Percentiles rank a stretch among this genome's conserved stretches.
phyloP scores from a whole-genome alignment of 2,329 filamentous ascomycete species.

The Alternaria arborescens region DNA sequence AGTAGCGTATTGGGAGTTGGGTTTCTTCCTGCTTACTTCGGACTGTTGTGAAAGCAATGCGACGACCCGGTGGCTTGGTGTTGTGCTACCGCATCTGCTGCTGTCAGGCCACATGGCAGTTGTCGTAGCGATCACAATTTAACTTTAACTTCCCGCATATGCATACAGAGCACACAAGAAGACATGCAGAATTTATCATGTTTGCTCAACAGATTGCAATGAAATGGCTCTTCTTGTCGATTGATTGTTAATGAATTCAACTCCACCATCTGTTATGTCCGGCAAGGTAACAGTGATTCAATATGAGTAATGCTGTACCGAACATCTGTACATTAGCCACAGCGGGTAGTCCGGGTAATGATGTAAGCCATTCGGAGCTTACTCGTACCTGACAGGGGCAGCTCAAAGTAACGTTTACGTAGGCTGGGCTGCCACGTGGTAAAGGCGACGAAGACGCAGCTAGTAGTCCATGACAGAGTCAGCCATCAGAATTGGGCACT shows the following conservation, averaged over 20 bases:
- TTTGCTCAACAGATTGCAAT: not conserved
- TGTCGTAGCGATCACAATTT: not conserved
- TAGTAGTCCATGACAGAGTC: not conserved
- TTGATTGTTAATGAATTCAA: not conserved
- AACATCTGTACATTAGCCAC: not conserved
- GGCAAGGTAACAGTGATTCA: not conserved
- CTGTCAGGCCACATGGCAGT: constrained; percentile 5
- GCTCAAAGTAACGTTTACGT: not conserved
- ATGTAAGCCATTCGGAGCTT: not conserved
- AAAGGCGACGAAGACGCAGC: not conserved
- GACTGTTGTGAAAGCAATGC: not conserved
- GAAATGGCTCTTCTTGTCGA: not conserved
- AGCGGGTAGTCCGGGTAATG: not conserved
- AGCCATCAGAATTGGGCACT: not conserved
- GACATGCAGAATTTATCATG: not conserved
- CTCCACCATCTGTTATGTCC: not conserved
- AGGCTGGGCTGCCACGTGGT: not conserved
- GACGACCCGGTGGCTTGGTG: not conserved
- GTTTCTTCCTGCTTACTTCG: not conserved
- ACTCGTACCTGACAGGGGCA: not conserved
- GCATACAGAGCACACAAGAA: not conserved
- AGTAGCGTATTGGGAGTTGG: not conserved
- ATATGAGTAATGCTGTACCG: not conserved
- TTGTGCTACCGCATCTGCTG: not conserved
- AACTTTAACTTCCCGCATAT: not conserved